phyloP scores from a whole-genome alignment of 345 rosid genomes.

The Ricinus communis region DNA sequence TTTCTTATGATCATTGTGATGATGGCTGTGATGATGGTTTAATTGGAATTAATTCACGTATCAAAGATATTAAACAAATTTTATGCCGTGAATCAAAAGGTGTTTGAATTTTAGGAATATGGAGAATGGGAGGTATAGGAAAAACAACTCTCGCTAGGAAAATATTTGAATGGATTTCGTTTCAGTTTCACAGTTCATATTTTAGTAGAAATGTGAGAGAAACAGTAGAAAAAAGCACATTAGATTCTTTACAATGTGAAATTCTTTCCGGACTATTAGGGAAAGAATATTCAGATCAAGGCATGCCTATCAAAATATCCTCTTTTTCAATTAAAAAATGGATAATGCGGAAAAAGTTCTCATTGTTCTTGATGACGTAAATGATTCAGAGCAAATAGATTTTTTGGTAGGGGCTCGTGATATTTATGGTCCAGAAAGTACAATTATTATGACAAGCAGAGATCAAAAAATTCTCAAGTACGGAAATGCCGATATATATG shows the following conservation, averaged over 20 bases:
- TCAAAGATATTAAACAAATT: not conserved
- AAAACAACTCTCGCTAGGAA: not conserved
- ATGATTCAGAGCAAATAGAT: not conserved
- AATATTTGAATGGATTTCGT: not conserved
- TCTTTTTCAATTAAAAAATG: not conserved
- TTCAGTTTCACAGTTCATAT: not conserved
- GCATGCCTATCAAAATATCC: not conserved
- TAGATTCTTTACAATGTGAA: not conserved
- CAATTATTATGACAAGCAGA: conserved; percentile 4
- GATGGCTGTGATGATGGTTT: conserved; percentile 4
- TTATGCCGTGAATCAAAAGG: not conserved
- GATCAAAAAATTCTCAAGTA: not conserved
- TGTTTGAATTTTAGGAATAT: not conserved
- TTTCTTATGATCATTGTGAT: not conserved
- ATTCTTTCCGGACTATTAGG: not conserved
- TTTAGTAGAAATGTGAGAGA: not conserved
- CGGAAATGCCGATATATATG: not conserved
- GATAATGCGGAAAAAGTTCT: not conserved
- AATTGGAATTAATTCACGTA: not conserved
- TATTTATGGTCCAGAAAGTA: conserved; percentile 2
- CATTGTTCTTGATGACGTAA: not conserved
- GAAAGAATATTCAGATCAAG: not conserved
- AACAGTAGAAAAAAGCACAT: not conserved
- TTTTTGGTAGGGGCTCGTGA: not conserved
- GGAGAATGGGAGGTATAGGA: conserved; percentile 6